Conservation (phyloP, 768 basidiomycete species). For the Rhizopogon salebrosus region DNA sequence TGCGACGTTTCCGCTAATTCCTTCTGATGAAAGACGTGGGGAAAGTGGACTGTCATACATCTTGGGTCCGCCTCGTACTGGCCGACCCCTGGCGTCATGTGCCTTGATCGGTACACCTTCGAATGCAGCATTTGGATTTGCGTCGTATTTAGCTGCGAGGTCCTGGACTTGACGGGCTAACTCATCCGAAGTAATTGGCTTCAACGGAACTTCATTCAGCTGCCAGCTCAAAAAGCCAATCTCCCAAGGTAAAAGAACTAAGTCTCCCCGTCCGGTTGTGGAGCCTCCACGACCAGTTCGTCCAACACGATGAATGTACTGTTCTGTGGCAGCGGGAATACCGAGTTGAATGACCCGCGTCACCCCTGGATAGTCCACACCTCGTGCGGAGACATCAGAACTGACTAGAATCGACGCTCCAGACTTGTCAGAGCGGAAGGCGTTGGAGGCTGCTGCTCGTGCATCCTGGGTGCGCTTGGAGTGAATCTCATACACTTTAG, state of each 20-base stretch:
- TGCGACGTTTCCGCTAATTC: conserved; percentile 24
- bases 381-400: conserved; percentile 86
- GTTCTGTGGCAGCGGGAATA: conserved; percentile 59
- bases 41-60: conserved; percentile 9
- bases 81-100: conserved; percentile 1
- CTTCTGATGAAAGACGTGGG: conserved; percentile 11
- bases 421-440: conserved; percentile 41
- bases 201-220: conserved; percentile 65
- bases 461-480: conserved; percentile 60
- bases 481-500: conserved; percentile 75
- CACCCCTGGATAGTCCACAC: conserved; percentile 85
- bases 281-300: conserved; percentile 71
- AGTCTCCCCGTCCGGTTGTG: conserved; percentile 63
- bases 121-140: conserved; percentile 33
- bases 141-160: conserved; percentile 47
- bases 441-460: conserved; percentile 52
- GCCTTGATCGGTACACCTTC: not conserved
- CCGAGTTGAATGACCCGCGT: conserved; percentile 92
- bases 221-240: conserved; percentile 57
- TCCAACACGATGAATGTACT: conserved; percentile 84
- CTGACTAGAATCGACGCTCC: conserved; percentile 65
- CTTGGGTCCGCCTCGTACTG: conserved; percentile 4
- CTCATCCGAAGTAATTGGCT: conserved; percentile 46
- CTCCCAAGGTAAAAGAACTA: conserved; percentile 80
- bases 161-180: conserved; percentile 39